Evolutionary conservation across 192 early-diverging fungal species (phyloP).

Genomic region (Podila epigama): DNA sequence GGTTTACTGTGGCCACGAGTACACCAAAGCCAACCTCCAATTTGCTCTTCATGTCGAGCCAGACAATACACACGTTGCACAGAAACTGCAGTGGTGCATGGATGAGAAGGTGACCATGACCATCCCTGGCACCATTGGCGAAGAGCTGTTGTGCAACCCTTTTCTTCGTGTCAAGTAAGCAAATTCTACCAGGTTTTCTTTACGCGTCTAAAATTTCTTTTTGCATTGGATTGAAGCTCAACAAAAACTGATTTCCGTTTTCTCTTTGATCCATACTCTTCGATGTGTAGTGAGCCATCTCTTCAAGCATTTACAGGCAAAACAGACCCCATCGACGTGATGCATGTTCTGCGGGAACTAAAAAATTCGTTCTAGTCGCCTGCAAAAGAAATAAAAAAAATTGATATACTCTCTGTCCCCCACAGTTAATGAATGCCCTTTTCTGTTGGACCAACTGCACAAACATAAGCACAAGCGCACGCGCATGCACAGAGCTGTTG

Average conservation of each 20-base stretch:
- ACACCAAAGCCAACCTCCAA: constrained; percentile 75
- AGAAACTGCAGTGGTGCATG: constrained; percentile 71
- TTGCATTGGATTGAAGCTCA: not conserved
- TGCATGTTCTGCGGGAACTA: constrained; percentile 78
- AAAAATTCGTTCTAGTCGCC: constrained; percentile 71
- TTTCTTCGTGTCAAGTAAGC: constrained; percentile 83
- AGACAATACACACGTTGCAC: constrained; percentile 69
- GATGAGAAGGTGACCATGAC: constrained; percentile 60
- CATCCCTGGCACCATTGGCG: constrained; percentile 90
- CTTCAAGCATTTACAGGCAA: constrained; percentile 64
- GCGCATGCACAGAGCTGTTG: not conserved
- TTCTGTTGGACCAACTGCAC: too few species aligned
- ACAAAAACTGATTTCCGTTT: not conserved
- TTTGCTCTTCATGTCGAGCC: constrained; percentile 87
- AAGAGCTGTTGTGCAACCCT: constrained; percentile 86
- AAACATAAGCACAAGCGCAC: not conserved
- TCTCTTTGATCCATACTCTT: not conserved
- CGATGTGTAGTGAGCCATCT: constrained; percentile 51
- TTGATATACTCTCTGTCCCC: not conserved
- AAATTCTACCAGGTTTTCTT: not conserved
- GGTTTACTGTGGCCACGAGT: constrained; percentile 96
- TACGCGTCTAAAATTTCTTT: not conserved
- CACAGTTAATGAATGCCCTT: not conserved
- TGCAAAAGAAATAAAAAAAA: not conserved
- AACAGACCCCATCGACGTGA: constrained; percentile 74